A percentile compares a stretch with the other conserved stretches of the same genome.
These are phyloP conservation scores for Tulasnella sp. DNA, from an alignment of 768 basidiomycete genomes.

Conservation along the genomic window DNA sequence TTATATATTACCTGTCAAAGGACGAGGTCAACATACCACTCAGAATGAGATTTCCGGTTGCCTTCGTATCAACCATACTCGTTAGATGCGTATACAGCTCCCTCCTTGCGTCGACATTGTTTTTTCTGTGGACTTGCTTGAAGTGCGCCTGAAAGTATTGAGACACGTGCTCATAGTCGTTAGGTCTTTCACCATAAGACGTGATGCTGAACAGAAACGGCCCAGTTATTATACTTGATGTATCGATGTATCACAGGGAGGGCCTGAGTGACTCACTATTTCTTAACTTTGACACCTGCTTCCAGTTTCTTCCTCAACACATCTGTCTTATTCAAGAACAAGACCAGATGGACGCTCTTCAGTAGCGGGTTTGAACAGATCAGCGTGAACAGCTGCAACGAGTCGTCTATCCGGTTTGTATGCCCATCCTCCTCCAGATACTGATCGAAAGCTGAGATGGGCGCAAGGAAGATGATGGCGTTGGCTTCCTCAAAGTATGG, in stretches of 20 bases:
- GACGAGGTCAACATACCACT: neutral
- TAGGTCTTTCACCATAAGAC: conserved; percentile 18
- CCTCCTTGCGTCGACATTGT: conserved; percentile 13
- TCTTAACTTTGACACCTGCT: conserved; percentile 17
- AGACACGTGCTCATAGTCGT: conserved; percentile 16
- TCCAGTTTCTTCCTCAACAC: conserved; percentile 17
- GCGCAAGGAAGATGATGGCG: conserved; percentile 21
- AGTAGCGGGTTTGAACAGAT: conserved; percentile 19
- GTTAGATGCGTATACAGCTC: conserved; percentile 15
- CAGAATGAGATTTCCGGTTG: conserved; percentile 6
- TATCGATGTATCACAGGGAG: neutral
- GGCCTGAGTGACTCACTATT: conserved; percentile 12
- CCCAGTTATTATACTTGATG: neutral
- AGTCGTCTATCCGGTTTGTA: conserved; percentile 20
- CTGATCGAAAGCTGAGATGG: conserved; percentile 21
- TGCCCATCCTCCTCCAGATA: conserved; percentile 18
- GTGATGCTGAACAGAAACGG: conserved; percentile 6
- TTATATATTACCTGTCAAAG: neutral
- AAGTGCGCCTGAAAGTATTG: conserved; percentile 17
- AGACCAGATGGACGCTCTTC: conserved; percentile 17
- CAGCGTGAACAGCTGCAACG: conserved; percentile 18
- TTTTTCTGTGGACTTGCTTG: conserved; percentile 17
- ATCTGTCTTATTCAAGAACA: conserved; percentile 21
- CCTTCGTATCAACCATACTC: conserved; percentile 7
- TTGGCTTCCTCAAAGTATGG: conserved; percentile 20